These are phyloP conservation scores for Ehretia macrophylla DNA, from an alignment of 257 asterid species.

Conservation along the genomic window DNA sequence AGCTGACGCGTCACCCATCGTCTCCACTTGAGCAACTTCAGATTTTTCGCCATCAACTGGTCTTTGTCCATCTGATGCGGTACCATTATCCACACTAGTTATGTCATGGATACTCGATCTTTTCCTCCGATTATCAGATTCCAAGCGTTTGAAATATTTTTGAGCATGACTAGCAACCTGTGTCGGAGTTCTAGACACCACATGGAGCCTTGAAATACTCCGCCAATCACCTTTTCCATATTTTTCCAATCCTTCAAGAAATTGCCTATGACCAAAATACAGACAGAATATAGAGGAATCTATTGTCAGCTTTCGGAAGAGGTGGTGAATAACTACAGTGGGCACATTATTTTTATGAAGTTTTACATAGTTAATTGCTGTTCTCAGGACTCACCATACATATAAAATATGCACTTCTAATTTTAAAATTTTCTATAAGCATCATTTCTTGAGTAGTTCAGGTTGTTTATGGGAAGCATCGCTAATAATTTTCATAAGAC, in stretches of 20 bases:
- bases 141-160: slow-evolving; percentile 1
- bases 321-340: neutral
- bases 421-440: too few species aligned
- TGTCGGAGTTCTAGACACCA: slow-evolving; percentile 9
- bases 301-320: neutral
- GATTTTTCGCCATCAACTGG: neutral
- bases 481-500: neutral
- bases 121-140: neutral
- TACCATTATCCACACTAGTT: slow-evolving; percentile 6
- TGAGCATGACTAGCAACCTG: slow-evolving; percentile 15
- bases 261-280: neutral
- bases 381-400: neutral
- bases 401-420: neutral
- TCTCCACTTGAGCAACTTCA: neutral
- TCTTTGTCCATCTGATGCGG: neutral
- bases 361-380: neutral
- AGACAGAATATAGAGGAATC: neutral
- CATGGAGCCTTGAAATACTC: slow-evolving; percentile 7
- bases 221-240: slow-evolving; percentile 8
- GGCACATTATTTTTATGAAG: neutral
- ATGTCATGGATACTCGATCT: slow-evolving; percentile 9
- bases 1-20: neutral
- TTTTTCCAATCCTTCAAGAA: slow-evolving; percentile 8
- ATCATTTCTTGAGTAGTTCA: neutral
- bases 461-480: neutral